Evolutionary conservation across 2,329 filamentous ascomycete species (phyloP).

Genomic region (Rachicladosporium sp.): DNA sequence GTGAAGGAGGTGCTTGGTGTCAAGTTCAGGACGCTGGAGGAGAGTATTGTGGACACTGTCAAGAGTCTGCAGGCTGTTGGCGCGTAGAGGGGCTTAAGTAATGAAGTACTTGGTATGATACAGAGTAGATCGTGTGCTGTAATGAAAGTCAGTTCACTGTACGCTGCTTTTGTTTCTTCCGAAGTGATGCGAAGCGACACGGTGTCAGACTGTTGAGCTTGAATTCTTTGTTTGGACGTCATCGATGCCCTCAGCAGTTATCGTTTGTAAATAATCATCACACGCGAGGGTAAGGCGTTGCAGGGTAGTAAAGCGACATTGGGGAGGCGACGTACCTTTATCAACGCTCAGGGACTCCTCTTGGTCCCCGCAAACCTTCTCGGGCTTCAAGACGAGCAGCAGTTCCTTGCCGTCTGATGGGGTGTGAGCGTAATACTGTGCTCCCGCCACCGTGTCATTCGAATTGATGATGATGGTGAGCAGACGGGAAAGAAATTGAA

Average conservation of each 20-base stretch:
- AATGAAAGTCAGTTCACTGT: background rate
- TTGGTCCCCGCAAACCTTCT: too few species aligned
- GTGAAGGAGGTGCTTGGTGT: conserved; percentile 46
- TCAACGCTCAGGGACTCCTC: too few species aligned
- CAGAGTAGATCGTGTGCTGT: background rate
- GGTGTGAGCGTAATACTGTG: too few species aligned
- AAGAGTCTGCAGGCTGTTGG: conserved; percentile 48
- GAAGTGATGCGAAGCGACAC: background rate
- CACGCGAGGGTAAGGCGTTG: conserved; percentile 1
- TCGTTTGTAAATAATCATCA: conserved; percentile 26
- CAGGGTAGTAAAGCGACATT: background rate
- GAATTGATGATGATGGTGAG: too few species aligned
- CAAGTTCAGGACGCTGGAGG: conserved; percentile 45
- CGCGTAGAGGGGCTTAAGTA: conserved; percentile 19
- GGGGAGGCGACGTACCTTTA: too few species aligned
- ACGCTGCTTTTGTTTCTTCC: background rate
- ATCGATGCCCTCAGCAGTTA: conserved; percentile 27
- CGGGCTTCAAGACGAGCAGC: too few species aligned
- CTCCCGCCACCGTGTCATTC: too few species aligned
- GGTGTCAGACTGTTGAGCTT: conserved; percentile 45
- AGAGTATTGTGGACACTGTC: conserved; percentile 50
- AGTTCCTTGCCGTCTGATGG: too few species aligned
- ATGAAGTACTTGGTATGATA: background rate
- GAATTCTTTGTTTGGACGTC: conserved; percentile 28
- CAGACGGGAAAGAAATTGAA: too few species aligned